A percentile compares a stretch with the other conserved stretches of the same genome.
phyloP scores from a whole-genome alignment of 31 red algal genomes.

The Pterothamnion heteromorphum region DNA sequence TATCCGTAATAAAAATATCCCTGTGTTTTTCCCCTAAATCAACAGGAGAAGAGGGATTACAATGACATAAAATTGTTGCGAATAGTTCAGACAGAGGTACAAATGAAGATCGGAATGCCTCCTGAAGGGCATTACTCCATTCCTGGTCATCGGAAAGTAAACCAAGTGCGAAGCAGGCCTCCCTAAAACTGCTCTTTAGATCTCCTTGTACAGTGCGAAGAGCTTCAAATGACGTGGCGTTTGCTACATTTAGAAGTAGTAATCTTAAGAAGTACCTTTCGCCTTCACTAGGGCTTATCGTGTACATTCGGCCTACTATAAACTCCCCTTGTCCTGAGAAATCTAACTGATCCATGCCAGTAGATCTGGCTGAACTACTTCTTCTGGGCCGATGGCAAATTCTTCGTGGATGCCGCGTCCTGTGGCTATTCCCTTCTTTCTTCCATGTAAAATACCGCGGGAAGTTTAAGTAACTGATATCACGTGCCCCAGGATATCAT shows the following conservation, averaged over 20 bases:
- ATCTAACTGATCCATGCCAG: not conserved
- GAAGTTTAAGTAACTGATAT: not conserved
- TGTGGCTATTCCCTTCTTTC: not conserved
- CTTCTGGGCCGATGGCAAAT: not conserved
- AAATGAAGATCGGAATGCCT: slow-evolving; percentile 38
- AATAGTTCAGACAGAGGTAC: slow-evolving; percentile 26
- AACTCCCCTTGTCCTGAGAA: not conserved
- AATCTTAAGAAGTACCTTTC: slow-evolving; percentile 28
- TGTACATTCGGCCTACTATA: slow-evolving; percentile 13
- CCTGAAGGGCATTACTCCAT: not conserved
- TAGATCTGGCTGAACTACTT: not conserved
- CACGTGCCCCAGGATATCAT: not conserved
- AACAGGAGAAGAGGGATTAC: not conserved
- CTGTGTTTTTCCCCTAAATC: not conserved
- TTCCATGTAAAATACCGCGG: slow-evolving; percentile 40
- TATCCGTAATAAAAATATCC: not conserved
- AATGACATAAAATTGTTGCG: slow-evolving; percentile 11
- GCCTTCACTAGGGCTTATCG: slow-evolving; percentile 40
- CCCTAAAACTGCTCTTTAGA: not conserved
- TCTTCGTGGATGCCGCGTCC: not conserved
- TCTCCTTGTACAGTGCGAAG: not conserved
- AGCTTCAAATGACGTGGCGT: not conserved
- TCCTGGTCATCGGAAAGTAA: slow-evolving; percentile 25
- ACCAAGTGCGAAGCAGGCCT: not conserved
- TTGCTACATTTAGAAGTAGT: not conserved